These are phyloP conservation scores for Albatrellus sp. DNA, from an alignment of 1,284 basidiomycete genomes.

Conservation along the genomic window DNA sequence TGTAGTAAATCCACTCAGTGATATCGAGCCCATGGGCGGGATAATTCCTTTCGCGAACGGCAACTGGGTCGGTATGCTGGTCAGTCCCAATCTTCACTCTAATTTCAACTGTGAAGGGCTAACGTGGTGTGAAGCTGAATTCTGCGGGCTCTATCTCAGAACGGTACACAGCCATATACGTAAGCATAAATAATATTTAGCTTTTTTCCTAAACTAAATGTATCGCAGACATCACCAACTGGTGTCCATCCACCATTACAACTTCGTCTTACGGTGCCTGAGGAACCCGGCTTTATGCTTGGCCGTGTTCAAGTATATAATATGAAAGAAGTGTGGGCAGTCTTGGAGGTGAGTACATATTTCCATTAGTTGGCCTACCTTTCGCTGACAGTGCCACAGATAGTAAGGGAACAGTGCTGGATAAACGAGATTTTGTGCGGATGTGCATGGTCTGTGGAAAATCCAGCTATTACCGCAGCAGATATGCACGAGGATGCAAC, in stretches of 20 bases:
- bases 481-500: constrained; percentile 18
- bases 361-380: not conserved
- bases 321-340: constrained; percentile 57
- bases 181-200: constrained; percentile 14
- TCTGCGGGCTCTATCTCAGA: constrained; percentile 30
- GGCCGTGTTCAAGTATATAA: constrained; percentile 57
- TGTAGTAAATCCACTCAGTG: constrained; percentile 43
- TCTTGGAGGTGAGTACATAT: constrained; percentile 42
- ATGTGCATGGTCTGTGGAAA: constrained; percentile 48
- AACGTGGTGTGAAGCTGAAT: constrained; percentile 26
- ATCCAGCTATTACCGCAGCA: constrained; percentile 14
- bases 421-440: constrained; percentile 51
- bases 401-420: constrained; percentile 71
- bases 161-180: constrained; percentile 32
- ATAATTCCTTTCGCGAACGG: constrained; percentile 35
- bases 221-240: constrained; percentile 44
- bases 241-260: constrained; percentile 53
- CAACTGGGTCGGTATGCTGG: constrained; percentile 64
- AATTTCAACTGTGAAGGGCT: not conserved
- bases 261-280: constrained; percentile 47
- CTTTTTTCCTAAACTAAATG: not conserved
- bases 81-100: constrained; percentile 19
- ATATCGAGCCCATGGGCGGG: constrained; percentile 26
- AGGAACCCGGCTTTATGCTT: constrained; percentile 61
- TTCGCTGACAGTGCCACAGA: constrained; percentile 24